Conservation (phyloP, 305 asterid species). For the Rubia tinctorum region DNA sequence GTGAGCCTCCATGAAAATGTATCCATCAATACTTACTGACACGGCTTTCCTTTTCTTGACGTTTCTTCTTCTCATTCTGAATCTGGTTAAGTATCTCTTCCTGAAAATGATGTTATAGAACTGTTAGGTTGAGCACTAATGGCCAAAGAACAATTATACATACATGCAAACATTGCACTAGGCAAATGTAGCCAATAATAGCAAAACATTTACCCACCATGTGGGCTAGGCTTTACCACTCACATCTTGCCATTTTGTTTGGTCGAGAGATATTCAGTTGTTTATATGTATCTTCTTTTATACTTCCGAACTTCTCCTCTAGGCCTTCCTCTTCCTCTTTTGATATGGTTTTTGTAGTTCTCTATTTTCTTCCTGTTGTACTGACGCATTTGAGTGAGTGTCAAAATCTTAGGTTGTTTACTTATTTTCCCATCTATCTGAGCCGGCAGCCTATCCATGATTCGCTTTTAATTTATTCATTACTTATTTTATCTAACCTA, state of each 20-base stretch:
- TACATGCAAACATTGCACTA: neutral
- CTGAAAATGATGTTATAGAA: slow-evolving; percentile 36
- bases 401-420: too few relatives aligned
- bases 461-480: too few relatives aligned
- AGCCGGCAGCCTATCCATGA: too few relatives aligned
- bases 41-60: slow-evolving; percentile 46
- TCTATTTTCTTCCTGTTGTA: too few relatives aligned
- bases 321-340: neutral
- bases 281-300: too few relatives aligned
- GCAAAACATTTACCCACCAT: neutral
- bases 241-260: neutral
- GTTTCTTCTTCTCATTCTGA: slow-evolving; percentile 46
- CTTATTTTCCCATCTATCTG: too few relatives aligned
- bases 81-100: slow-evolving; percentile 51
- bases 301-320: neutral
- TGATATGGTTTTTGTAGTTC: neutral
- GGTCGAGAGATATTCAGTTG: neutral
- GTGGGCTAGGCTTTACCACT: too few relatives aligned
- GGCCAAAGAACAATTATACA: neutral
- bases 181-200: neutral
- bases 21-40: slow-evolving; percentile 57
- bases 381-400: too few relatives aligned
- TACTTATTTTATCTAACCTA: too few relatives aligned
- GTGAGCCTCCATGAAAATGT: slow-evolving; percentile 3
- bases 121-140: slow-evolving; percentile 22